Base-by-base conservation (phyloP, 805 yeast genomes). In the Candida suzukii region DNA sequence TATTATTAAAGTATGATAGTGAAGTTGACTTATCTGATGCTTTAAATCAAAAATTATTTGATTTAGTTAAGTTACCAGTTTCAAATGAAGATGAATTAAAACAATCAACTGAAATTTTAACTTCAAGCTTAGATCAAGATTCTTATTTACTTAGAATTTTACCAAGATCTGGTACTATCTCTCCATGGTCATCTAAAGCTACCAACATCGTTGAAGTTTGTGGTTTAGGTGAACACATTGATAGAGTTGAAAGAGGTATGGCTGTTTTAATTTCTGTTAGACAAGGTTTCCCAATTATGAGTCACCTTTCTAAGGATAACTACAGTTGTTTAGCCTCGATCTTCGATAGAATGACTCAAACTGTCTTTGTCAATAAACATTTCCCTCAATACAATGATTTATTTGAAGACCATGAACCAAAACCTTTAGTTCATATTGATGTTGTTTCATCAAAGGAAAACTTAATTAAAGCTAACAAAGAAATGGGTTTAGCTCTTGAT, bases 151-250 rank as follows among this genome's bases (percentile, higher is more conserved):
- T 91, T 37, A 74, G 95, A 59, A 73, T 93, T 40, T 71, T 88
- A 40, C 99, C 99, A 35, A 78, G 98, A 62, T 70, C 88, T 8
- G 99, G 99, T 46, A 93, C 99, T 12, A 91, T 93, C 50, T 90
- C 98, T 21, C 98, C 99, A 27, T 93, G 99, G 99, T 87, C 96
- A 10, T 90, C 98, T 13, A 93, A 93, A 67, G 99, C 99, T 22
- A 90, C 99, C 32, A 91, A 93, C 65, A 93, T 93, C 51, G 76
- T 90, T 40, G 77, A 80, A 42, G 95, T 86, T 42, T 87, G 96
- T 66, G 96, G 96, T 10, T 72, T 93, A 46, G 74, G 70, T 30
- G 70, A 72, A 17, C 74, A 72, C 46, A 71, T 93, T 38, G 86
- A 78, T 56, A 76, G 98, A 54, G 80, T 93, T 43, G 99, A 93